phyloP scores from a whole-genome alignment of 2,329 filamentous ascomycete species.

The Graphiopsis chlorocephala region DNA sequence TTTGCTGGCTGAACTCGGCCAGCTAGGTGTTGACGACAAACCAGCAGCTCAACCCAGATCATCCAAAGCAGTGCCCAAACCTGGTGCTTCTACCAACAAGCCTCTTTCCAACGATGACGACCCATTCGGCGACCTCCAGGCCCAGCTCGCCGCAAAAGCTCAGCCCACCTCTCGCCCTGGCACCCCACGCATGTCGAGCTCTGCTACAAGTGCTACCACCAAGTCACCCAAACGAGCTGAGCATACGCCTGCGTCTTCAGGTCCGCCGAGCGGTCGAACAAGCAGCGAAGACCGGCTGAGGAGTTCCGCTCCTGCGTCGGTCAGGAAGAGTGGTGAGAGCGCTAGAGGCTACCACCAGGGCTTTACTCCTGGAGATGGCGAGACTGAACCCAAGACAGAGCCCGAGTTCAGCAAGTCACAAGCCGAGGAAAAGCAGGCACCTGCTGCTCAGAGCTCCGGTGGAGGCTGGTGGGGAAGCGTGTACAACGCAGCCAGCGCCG shows the following conservation, averaged over 20 bases:
- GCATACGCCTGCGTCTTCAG: constrained; percentile 52
- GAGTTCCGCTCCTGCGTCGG: constrained; percentile 30
- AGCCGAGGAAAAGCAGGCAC: constrained; percentile 31
- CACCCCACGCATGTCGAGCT: constrained; percentile 67
- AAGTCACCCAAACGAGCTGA: constrained; percentile 34
- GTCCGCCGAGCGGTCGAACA: constrained; percentile 51
- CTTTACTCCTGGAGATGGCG: constrained; percentile 62
- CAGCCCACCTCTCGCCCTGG: constrained; percentile 68
- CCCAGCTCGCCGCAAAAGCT: constrained; percentile 66
- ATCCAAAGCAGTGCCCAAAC: constrained; percentile 49
- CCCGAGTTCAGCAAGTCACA: constrained; percentile 13
- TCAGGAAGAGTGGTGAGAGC: constrained; percentile 76
- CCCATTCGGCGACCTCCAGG: constrained; percentile 80
- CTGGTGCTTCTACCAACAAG: constrained; percentile 38
- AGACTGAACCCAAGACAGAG: constrained; percentile 21
- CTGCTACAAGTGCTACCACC: constrained; percentile 41
- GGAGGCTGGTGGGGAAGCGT: constrained; percentile 89
- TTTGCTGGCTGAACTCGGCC: constrained; percentile 45
- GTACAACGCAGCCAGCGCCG: constrained; percentile 76
- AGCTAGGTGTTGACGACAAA: constrained; percentile 38
- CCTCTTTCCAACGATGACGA: constrained; percentile 37
- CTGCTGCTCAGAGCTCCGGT: constrained; percentile 27
- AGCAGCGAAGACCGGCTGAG: constrained; percentile 61
- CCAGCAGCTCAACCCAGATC: constrained; percentile 41
- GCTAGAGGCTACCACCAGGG: constrained; percentile 67